Percentiles rank a stretch among this genome's conserved stretches.
These are phyloP conservation scores for Penicillium sp. DNA, from an alignment of 2,329 filamentous ascomycete species.

Conservation along the genomic window DNA sequence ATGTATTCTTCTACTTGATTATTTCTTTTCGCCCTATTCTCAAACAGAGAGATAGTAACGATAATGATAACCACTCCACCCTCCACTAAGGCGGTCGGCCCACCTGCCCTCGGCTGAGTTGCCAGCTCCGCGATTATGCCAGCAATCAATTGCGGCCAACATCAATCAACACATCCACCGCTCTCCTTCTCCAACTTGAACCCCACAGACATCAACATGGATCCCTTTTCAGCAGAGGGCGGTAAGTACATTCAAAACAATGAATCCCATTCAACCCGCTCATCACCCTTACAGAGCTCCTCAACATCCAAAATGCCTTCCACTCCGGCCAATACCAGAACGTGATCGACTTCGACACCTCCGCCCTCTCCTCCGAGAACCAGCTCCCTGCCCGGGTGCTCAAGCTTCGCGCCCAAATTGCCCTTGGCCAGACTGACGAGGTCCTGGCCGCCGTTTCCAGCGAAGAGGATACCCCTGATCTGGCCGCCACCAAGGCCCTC, in stretches of 20 bases:
- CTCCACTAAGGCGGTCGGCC: slow-evolving; percentile 24
- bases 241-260: slow-evolving; percentile 43
- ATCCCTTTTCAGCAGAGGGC: slow-evolving; percentile 68
- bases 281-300: slow-evolving; percentile 57
- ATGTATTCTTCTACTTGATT: too few species aligned
- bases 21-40: too few species aligned
- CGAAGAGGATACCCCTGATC: slow-evolving; percentile 69
- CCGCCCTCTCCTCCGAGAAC: slow-evolving; percentile 78
- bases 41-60: too few species aligned
- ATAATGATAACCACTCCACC: too few species aligned
- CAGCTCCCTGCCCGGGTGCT: slow-evolving; percentile 75
- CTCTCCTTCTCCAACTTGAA: slow-evolving; percentile 12
- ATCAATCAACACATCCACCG: slow-evolving; percentile 24
- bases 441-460: slow-evolving; percentile 71
- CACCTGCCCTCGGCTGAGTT: slow-evolving; percentile 24
- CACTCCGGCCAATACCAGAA: slow-evolving; percentile 81
- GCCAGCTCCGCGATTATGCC: slow-evolving; percentile 23
- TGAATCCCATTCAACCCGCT: slow-evolving; percentile 2
- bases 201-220: slow-evolving; percentile 50
- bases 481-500: slow-evolving; percentile 75
- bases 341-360: slow-evolving; percentile 83
- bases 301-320: slow-evolving; percentile 70
- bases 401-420: slow-evolving; percentile 79
- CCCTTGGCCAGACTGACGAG: slow-evolving; percentile 75
- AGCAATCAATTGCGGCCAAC: slow-evolving; percentile 23